Percentiles rank a stretch among this genome's conserved stretches.
These are phyloP conservation scores for Binderoboletus segoi DNA, from an alignment of 1,284 basidiomycete species.

Conservation along the genomic window DNA sequence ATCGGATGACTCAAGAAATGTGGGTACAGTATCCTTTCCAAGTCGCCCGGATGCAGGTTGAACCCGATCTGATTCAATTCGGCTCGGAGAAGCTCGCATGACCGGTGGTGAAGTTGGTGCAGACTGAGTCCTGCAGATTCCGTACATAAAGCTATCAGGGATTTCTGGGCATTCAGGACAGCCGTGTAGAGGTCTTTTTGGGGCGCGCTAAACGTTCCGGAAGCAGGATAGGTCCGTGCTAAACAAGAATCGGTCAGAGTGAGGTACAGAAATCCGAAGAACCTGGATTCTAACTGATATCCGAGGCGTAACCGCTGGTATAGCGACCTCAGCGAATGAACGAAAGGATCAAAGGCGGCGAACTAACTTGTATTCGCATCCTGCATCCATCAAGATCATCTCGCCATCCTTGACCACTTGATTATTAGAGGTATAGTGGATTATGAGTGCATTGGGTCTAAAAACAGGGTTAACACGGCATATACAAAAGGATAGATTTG, in stretches of 20 bases:
- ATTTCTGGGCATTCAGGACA: slow-evolving; percentile 77
- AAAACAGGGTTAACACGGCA: slow-evolving; percentile 9
- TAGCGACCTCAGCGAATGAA: slow-evolving; percentile 11
- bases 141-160: slow-evolving; percentile 63
- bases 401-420: slow-evolving; percentile 74
- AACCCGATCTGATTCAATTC: slow-evolving; percentile 89
- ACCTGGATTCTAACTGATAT: slow-evolving; percentile 73
- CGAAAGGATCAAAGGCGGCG: not conserved
- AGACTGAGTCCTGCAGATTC: slow-evolving; percentile 60
- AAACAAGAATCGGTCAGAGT: slow-evolving; percentile 12
- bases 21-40: slow-evolving; percentile 82
- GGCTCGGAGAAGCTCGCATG: slow-evolving; percentile 66
- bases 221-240: slow-evolving; percentile 90
- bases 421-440: slow-evolving; percentile 93
- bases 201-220: slow-evolving; percentile 76
- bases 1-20: slow-evolving; percentile 88
- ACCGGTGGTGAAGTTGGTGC: slow-evolving; percentile 79
- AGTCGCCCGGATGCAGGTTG: slow-evolving; percentile 58
- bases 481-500: not conserved
- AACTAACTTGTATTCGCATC: slow-evolving; percentile 83
- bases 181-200: slow-evolving; percentile 90
- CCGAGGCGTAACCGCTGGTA: slow-evolving; percentile 87
- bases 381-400: slow-evolving; percentile 86
- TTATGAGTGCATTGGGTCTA: slow-evolving; percentile 83
- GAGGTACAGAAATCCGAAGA: slow-evolving; percentile 1